Evolutionary conservation across 1,284 basidiomycete species (phyloP), one percentile per base, ranked within the genome.

Genomic region (Boletellus dicymbophilus): DNA sequence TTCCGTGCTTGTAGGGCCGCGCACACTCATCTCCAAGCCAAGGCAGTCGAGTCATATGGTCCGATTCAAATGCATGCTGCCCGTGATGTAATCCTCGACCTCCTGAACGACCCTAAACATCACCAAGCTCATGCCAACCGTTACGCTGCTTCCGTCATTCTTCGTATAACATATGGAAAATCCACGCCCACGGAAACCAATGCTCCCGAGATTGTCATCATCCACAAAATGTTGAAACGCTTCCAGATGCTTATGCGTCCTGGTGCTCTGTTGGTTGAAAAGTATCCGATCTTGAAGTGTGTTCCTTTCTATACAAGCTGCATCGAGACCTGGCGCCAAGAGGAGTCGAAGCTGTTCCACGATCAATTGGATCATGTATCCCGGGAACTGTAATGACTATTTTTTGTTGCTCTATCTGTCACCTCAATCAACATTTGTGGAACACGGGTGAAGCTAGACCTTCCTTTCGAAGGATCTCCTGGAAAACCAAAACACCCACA

Each of bases 101-200:
- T 77, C 21, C 57, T 77, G 23, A 51, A 58, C 6, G 59, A 67
- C 6, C 75, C 75, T 6, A 64, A 69, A 12, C 56, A 55, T n/a
- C 73, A 74, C 55, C 65, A 70, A 46, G 56, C 55, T 1, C 73
- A 76, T 31, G 60, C 59, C 3, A 69, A 64, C 47, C 62, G 76
- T 46, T 79, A 75, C 42, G 75, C 77, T 1, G 76, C 77, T 7
- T 72, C 72, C 6, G 68, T 80, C n/a, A 72, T 79, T 30, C 64
- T 80, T 50, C 67, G 70, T 21, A 58, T 80, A 49, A 76, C 75
- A 3, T 80, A 80, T 50, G 79, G 78, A 4, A 78, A 78, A 58
- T 71, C 69, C 0, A 71, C 70, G 1, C 67, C 70, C 10, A 76
- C 75, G 1, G 66, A 55, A 23, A 74, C 72, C 50, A 60, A 68